Conservation (phyloP, 768 basidiomycete species). For the Chalciporus sphaerocephalus region DNA sequence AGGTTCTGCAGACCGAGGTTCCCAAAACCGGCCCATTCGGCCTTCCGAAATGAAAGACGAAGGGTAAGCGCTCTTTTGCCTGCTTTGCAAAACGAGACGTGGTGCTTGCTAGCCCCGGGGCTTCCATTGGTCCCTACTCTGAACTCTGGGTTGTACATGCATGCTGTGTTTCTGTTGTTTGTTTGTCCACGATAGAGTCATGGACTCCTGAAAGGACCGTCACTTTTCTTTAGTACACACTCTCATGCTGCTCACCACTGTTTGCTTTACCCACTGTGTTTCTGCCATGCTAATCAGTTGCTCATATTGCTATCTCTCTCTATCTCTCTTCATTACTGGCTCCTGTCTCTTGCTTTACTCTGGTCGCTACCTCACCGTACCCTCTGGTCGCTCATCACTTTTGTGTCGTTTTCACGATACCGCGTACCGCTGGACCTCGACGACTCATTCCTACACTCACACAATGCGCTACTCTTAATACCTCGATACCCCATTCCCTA, state of each 20-base stretch:
- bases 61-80: conserved; percentile 57
- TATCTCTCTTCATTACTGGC: conserved; percentile 24
- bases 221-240: conserved; percentile 10
- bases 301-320: conserved; percentile 19
- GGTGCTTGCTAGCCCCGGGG: conserved; percentile 11
- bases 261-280: conserved; percentile 19
- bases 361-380: conserved; percentile 33
- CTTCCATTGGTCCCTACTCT: conserved; percentile 6
- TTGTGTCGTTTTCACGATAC: conserved; percentile 33
- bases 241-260: conserved; percentile 14
- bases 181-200: conserved; percentile 24
- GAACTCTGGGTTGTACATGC: conserved; percentile 13
- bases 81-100: conserved; percentile 12
- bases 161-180: conserved; percentile 9
- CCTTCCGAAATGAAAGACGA: conserved; percentile 77
- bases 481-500: conserved; percentile 28
- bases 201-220: conserved; percentile 20
- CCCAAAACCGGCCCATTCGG: conserved; percentile 52
- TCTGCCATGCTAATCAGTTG: conserved; percentile 29
- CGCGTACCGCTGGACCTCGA: conserved; percentile 35
- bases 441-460: conserved; percentile 25
- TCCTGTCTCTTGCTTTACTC: conserved; percentile 29
- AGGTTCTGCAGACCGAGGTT: conserved; percentile 27
- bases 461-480: conserved; percentile 27
- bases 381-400: conserved; percentile 33